phyloP scores from a whole-genome alignment of 2,329 filamentous ascomycete species.

The Fusarium secorum region DNA sequence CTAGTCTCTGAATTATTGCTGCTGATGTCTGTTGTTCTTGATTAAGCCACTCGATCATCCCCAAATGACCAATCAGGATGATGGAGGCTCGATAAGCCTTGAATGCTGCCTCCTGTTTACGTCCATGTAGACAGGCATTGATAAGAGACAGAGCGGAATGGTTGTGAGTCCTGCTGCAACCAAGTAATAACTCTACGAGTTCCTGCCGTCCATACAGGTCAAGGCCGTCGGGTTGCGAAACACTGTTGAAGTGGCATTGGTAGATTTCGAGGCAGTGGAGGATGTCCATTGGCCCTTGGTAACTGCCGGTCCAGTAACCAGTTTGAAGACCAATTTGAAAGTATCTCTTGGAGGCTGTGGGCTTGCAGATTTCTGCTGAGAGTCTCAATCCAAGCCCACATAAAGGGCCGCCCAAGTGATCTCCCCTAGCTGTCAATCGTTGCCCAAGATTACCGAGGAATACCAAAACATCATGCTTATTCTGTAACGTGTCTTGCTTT shows the following conservation, averaged over 20 bases:
- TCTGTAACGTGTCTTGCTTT: background rate
- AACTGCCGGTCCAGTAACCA: conserved; percentile 14
- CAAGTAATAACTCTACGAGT: conserved; percentile 44
- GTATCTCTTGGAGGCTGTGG: conserved; percentile 39
- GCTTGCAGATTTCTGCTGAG: conserved; percentile 42
- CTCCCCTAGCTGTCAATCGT: conserved; percentile 40
- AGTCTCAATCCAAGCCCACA: conserved; percentile 44
- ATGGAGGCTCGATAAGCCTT: conserved; percentile 42
- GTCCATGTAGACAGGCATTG: conserved; percentile 13
- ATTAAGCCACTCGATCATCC: conserved; percentile 44
- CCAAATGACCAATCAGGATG: conserved; percentile 43
- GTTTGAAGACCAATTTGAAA: conserved; percentile 34
- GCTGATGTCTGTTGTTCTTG: conserved; percentile 42
- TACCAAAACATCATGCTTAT: conserved; percentile 39
- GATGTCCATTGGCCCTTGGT: conserved; percentile 33
- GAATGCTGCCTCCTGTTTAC: background rate
- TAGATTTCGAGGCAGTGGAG: conserved; percentile 33
- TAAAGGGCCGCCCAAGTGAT: conserved; percentile 41
- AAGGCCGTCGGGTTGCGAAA: background rate
- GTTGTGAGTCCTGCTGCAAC: conserved; percentile 34
- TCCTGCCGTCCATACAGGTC: conserved; percentile 30
- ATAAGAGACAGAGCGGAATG: conserved; percentile 40
- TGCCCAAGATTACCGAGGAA: conserved; percentile 54
- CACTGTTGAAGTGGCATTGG: conserved; percentile 7
- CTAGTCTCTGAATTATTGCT: background rate